Evolutionary conservation across 1,284 basidiomycete genomes (phyloP), one percentile per base, ranked within the genome.

Genomic region (Cryptococcus sp.): DNA sequence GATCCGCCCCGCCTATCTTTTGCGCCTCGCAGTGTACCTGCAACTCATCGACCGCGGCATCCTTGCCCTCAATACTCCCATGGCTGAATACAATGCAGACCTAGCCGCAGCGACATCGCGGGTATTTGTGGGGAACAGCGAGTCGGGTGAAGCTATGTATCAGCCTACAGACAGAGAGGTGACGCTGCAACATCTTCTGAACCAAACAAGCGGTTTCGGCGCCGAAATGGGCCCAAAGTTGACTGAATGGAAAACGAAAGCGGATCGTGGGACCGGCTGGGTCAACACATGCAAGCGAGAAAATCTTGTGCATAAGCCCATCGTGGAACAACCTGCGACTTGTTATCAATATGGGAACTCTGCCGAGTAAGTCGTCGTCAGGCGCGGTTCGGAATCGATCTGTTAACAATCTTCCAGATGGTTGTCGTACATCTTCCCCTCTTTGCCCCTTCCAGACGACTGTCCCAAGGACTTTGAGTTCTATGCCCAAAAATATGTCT

Each of bases 171-270:
- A 43, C 4, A 43, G 17, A 20, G 54, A 64, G 3, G 57, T 73
- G 39, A 69, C 67, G 4, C 50, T 74, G 3, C 8, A 20, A 1
- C 55, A 52, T 55, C 50, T 74, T 58, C 55, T 72, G 45, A 74
- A 74, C 51, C 73, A 73, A 63, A 68, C 68, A 15, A 64, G 64
- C 46, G 73, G 73, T 13, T 74, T 73, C 44, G 72, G 73, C 0
- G 51, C 40, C 22, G 72, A 72, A 52, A 68, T 69, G 55, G 66
- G 64, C 5, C 50, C 54, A 4, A 57, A 41, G n/a, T 69, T 72
- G 13, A 53, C 54, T 23, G 46, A 25, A 2, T 72, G 65, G 65
- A 72, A 71, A 54, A 54, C 46, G 54, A 50, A 49, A n/a, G 55
- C 63, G 41, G 41, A 49, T 7, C 62, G 58, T 25, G 72, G 66